A percentile compares a stretch with the other conserved stretches of the same genome.
Conservation (phyloP, 441 rosid species). For the Isatis lusitanica region DNA sequence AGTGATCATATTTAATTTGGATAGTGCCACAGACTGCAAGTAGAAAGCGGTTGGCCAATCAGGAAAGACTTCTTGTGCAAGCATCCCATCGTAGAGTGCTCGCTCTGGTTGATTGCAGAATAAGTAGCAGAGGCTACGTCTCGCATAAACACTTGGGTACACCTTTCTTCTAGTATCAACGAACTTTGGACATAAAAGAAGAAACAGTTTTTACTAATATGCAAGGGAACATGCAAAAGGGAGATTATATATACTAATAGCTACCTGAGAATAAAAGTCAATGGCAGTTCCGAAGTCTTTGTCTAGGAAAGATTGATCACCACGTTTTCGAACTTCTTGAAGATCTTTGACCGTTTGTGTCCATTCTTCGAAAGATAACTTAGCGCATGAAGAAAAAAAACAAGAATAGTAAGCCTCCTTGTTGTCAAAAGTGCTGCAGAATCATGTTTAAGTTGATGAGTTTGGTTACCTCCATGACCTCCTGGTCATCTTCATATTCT, state of each 20-base stretch:
- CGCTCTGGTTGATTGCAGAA: constrained; percentile 62
- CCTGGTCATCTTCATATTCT: constrained; percentile 69
- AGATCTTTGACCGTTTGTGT: constrained; percentile 46
- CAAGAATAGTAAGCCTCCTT: constrained; percentile 12
- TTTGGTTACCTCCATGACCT: constrained; percentile 55
- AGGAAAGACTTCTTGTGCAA: constrained; percentile 60
- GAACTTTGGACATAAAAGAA: constrained; percentile 46
- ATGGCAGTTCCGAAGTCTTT: constrained; percentile 74
- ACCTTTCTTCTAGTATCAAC: constrained; percentile 54
- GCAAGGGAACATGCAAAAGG: background rate
- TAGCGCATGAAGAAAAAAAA: constrained; percentile 11
- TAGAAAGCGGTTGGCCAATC: constrained; percentile 86
- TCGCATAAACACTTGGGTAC: constrained; percentile 76
- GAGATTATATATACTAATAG: background rate
- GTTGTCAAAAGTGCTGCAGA: background rate
- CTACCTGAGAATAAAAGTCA: constrained; percentile 73
- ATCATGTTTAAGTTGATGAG: background rate
- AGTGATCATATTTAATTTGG: constrained; percentile 72
- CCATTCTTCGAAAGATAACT: constrained; percentile 89
- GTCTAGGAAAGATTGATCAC: constrained; percentile 70
- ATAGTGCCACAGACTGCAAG: constrained; percentile 87
- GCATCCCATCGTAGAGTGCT: constrained; percentile 82
- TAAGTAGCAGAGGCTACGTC: constrained; percentile 76
- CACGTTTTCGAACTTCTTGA: constrained; percentile 69
- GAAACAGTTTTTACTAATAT: background rate